phyloP scores from a whole-genome alignment of 192 early-diverging fungal genomes.

The Rhizophagus clarus region DNA sequence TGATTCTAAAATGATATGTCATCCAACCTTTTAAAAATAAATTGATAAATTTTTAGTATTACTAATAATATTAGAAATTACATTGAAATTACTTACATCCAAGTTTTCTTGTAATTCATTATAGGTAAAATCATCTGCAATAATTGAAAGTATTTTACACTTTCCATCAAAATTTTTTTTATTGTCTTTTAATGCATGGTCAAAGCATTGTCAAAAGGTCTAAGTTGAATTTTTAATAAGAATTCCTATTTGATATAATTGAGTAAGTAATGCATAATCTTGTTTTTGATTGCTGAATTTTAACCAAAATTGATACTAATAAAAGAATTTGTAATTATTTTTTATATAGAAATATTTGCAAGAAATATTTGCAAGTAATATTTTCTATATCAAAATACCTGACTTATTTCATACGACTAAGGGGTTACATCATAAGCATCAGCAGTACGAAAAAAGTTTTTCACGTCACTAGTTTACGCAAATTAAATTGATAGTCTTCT shows the following conservation, averaged over 20 bases:
- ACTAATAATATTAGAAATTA: no score
- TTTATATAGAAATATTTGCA: no score
- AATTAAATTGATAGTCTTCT: no score
- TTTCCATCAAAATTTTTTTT: not conserved
- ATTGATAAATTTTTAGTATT: no score
- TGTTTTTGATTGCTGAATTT: not conserved
- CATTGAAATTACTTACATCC: constrained; percentile 2
- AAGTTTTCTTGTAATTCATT: not conserved
- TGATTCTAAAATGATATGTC: not conserved
- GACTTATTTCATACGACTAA: no score
- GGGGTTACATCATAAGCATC: no score
- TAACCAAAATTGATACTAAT: not conserved
- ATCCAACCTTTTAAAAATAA: not conserved
- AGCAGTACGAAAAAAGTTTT: no score
- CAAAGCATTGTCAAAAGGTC: not conserved
- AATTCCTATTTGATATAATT: not conserved
- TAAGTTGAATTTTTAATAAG: not conserved
- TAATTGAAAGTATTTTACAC: not conserved
- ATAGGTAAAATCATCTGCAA: not conserved
- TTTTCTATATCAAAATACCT: no score
- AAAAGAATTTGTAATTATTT: no score
- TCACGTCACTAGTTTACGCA: no score
- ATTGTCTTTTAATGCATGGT: not conserved
- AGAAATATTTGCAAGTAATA: no score
- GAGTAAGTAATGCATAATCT: not conserved